phyloP scores from a whole-genome alignment of 2,329 filamentous ascomycete species.

The Coniella vitis region DNA sequence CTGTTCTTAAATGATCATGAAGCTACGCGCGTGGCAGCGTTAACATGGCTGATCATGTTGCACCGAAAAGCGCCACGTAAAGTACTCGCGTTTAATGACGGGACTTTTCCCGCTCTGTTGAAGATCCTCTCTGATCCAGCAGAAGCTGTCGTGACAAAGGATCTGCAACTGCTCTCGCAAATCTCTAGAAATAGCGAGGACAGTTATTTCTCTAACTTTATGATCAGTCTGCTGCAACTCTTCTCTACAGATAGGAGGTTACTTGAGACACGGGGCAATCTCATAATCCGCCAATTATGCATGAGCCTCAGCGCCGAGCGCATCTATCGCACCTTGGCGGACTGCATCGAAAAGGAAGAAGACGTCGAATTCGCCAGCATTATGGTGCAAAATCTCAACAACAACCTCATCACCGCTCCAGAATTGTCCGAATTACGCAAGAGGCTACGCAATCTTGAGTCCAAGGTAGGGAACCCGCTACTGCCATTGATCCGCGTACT shows the following conservation, averaged over 20 bases:
- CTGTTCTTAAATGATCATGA: slow-evolving; percentile 97
- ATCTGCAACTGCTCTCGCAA: slow-evolving; percentile 87
- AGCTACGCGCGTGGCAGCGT: slow-evolving; percentile 83
- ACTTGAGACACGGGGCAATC: slow-evolving; percentile 84
- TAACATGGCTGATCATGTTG: slow-evolving; percentile 97
- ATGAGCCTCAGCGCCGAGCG: slow-evolving; percentile 87
- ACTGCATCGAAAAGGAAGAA: slow-evolving; percentile 95
- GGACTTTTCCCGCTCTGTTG: slow-evolving; percentile 89
- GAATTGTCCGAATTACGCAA: slow-evolving; percentile 89
- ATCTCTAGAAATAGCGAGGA: slow-evolving; percentile 96
- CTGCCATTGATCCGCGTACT: not conserved
- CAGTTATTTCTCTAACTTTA: slow-evolving; percentile 95
- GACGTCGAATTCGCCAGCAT: slow-evolving; percentile 98
- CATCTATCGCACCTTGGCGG: slow-evolving; percentile 91
- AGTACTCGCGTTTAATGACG: slow-evolving; percentile 91
- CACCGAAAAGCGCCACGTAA: slow-evolving; percentile 92
- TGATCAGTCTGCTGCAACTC: slow-evolving; percentile 91
- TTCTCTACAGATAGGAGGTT: slow-evolving; percentile 92
- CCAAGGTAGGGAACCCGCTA: slow-evolving; percentile 47
- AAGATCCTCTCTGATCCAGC: slow-evolving; percentile 95
- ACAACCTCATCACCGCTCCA: slow-evolving; percentile 95
- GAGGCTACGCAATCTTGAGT: slow-evolving; percentile 82
- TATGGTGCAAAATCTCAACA: slow-evolving; percentile 99
- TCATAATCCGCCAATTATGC: slow-evolving; percentile 94
- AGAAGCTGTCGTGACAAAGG: slow-evolving; percentile 91